A percentile compares a stretch with the other conserved stretches of the same genome.
phyloP scores from a whole-genome alignment of 257 asterid species.

The Leptodermis oblonga region DNA sequence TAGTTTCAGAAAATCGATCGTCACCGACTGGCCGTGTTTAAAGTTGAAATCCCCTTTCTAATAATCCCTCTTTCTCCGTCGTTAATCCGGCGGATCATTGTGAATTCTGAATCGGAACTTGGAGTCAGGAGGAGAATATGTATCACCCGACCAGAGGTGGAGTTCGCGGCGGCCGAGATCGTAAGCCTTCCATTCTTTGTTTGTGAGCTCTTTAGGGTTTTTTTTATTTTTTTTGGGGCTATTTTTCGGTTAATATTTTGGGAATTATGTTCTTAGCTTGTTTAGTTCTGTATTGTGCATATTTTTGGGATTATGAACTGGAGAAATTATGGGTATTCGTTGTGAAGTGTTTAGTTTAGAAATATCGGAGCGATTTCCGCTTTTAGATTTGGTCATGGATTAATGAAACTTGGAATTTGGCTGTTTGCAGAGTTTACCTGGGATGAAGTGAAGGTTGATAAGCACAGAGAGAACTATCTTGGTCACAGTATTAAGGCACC shows the following conservation, averaged over 20 bases:
- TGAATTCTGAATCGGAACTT: background rate
- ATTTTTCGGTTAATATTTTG: no score
- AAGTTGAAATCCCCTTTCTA: background rate
- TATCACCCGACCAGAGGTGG: constrained; percentile 98
- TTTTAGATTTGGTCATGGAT: background rate
- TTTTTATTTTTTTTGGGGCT: background rate
- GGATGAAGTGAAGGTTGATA: constrained; percentile 97
- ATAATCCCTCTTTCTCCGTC: background rate
- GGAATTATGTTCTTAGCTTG: background rate
- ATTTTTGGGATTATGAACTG: background rate
- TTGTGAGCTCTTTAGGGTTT: constrained; percentile 41
- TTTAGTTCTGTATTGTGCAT: background rate
- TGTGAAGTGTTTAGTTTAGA: background rate
- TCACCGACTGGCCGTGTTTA: background rate
- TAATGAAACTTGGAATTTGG: background rate
- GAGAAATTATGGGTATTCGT: background rate
- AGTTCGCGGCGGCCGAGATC: constrained; percentile 99
- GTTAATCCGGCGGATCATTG: background rate
- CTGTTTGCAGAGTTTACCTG: constrained; percentile 77
- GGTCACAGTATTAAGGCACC: constrained; percentile 98
- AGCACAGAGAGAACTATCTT: constrained; percentile 85
- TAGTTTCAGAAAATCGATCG: background rate
- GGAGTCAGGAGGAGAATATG: constrained; percentile 29
- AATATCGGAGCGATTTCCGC: background rate
- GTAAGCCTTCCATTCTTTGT: constrained; percentile 39